Base-by-base conservation (phyloP, 2,329 filamentous ascomycete species). In the Neofusicoccum parvum region DNA sequence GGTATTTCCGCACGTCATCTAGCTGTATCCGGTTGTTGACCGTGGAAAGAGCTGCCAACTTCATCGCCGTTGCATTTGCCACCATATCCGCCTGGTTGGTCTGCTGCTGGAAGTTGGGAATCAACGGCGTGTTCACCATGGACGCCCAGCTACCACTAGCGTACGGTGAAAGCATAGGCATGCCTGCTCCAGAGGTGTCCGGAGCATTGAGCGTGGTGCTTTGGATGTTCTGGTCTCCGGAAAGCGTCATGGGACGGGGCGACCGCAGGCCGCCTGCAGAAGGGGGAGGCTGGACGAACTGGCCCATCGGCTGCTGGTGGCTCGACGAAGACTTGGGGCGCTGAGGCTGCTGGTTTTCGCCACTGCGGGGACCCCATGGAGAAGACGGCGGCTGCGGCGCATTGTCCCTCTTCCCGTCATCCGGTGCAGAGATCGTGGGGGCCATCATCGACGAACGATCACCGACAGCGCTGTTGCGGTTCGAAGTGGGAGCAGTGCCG, bases 51-150 rank as follows among this genome's bases (percentile, higher is more conserved):
- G 95, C 95, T 51, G 95, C 95, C 60, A 99, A 86, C 79, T 99
- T 99, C 95, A 99, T 99, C 23, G 95, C 95, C 15, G 95, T 98
- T 32, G 95, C 95, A 75, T 98, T 99, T 66, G 95, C 95, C 66
- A 99, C 91, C 94, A 98, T 98, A 74, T 99, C 95, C 15, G 93
- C 94, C 77, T 97, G 94, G 65, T 86, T 89, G 68, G 83, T 80
- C 45, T 80, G 80, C 70, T 85, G 74, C 68, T 72, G 90, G 78
- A 98, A 99, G 70, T 89, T 94, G 46, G 92, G 82, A 5, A 94
- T 92, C 91, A 98, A 96, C 2, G 95, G 95, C 2, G 95, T 99
- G 80, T 97, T 98, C 69, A 96, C 90, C 91, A 97, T 96, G 9
- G 95, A 98, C 27, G 95, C 95, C 95, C 95, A 99, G 82, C 95